phyloP scores from a whole-genome alignment of 2,329 filamentous ascomycete genomes.

The Trichophyton simii region DNA sequence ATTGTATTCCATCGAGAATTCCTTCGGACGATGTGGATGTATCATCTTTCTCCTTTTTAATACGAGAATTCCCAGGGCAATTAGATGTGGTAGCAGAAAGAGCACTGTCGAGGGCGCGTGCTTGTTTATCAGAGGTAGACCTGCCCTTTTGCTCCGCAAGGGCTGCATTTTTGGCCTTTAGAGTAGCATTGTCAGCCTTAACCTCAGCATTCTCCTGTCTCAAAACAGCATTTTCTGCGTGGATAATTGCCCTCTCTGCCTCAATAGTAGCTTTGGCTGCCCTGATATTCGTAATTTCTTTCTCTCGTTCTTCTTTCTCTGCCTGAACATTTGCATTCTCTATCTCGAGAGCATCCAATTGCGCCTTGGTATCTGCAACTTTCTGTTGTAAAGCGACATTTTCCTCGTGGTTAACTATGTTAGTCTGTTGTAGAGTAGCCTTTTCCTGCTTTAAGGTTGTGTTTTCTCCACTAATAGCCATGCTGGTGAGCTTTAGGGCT shows the following conservation, averaged over 20 bases:
- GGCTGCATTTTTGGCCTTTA: neutral
- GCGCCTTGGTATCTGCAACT: too few relatives aligned
- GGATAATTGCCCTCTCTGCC: neutral
- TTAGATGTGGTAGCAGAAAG: neutral
- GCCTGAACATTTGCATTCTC: neutral
- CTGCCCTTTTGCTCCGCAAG: neutral
- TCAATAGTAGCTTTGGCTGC: neutral
- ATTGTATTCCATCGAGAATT: constrained; percentile 12
- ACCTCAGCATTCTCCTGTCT: neutral
- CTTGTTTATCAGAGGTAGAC: constrained; percentile 1
- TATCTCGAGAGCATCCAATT: neutral
- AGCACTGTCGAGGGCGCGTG: neutral
- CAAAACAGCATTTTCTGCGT: neutral
- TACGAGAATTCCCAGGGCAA: too few relatives aligned
- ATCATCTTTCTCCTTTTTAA: neutral
- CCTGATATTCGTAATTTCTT: neutral
- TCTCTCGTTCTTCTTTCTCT: neutral
- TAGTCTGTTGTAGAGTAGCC: neutral
- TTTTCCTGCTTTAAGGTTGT: neutral
- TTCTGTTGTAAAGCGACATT: neutral
- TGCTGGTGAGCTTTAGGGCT: neutral
- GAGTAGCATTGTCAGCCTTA: neutral
- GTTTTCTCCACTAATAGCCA: constrained; percentile 6
- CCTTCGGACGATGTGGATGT: constrained; percentile 6
- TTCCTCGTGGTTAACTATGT: neutral